phyloP scores from a whole-genome alignment of 1,139 yeast genomes.

The Protomyces macrosporus region DNA sequence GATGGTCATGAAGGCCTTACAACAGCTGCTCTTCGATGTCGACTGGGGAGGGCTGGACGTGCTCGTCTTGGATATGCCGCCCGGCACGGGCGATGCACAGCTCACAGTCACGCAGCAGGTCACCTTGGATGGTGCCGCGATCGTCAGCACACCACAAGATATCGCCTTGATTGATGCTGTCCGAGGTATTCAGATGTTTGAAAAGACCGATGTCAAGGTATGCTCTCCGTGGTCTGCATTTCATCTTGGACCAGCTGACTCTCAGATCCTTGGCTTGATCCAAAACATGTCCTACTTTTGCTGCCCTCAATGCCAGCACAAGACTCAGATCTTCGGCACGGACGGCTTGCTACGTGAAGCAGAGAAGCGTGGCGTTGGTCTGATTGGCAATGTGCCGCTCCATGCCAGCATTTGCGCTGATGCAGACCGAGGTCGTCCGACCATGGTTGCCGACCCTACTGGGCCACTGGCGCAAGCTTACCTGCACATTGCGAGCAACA shows the following conservation, averaged over 20 bases:
- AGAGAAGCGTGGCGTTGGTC: constrained; percentile 45
- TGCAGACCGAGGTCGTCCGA: constrained; percentile 63
- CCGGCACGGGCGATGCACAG: constrained; percentile 89
- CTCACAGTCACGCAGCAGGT: constrained; percentile 72
- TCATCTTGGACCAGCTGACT: background rate
- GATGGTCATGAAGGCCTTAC: constrained; percentile 81
- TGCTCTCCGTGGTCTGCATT: constrained; percentile 33
- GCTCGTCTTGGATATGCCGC: constrained; percentile 78
- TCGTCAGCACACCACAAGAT: constrained; percentile 85
- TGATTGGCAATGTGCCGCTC: constrained; percentile 65
- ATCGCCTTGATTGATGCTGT: constrained; percentile 76
- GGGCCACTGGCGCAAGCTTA: constrained; percentile 29
- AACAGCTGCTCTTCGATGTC: constrained; percentile 74
- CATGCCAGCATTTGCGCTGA: constrained; percentile 56
- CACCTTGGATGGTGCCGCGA: constrained; percentile 70
- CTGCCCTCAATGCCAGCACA: constrained; percentile 72
- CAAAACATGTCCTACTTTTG: constrained; percentile 76
- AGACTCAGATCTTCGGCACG: constrained; percentile 67
- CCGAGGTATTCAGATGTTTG: constrained; percentile 74
- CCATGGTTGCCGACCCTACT: constrained; percentile 49
- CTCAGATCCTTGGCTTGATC: constrained; percentile 52
- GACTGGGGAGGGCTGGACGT: constrained; percentile 67
- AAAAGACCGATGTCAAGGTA: constrained; percentile 67
- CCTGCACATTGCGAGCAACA: background rate
- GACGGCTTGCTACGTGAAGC: constrained; percentile 64